Evolutionary conservation across 140 eudicot species (phyloP).

Genomic region (Ambrosia hybrid): DNA sequence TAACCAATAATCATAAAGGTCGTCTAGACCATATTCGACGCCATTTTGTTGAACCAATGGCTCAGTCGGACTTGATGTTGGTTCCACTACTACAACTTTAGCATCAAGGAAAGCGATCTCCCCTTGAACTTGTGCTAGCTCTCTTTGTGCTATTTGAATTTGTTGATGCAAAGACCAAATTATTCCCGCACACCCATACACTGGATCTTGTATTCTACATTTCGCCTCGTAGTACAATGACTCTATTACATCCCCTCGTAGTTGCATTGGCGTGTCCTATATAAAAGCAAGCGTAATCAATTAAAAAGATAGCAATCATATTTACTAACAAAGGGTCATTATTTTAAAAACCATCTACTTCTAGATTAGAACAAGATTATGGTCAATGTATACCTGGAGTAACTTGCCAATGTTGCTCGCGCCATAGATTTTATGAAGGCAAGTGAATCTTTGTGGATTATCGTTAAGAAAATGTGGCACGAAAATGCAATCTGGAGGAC

Average conservation of each 20-base stretch:
- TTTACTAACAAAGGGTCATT: background rate
- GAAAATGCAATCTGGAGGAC: conserved; percentile 42
- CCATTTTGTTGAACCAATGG: conserved; percentile 20
- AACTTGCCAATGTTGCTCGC: conserved; percentile 44
- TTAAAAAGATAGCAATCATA: background rate
- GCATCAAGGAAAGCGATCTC: conserved; percentile 22
- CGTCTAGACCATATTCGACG: conserved; percentile 1
- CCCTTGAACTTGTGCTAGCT: conserved; percentile 39
- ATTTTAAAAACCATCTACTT: background rate
- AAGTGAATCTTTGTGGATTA: conserved; percentile 38
- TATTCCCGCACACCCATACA: conserved; percentile 40
- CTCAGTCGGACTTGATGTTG: background rate
- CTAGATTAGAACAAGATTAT: conserved; percentile 5
- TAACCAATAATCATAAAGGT: conserved; percentile 21
- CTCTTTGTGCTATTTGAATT: conserved; percentile 27
- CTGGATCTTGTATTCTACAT: conserved; percentile 38
- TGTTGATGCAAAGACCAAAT: conserved; percentile 34
- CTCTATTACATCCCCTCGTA: conserved; percentile 21
- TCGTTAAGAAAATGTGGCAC: conserved; percentile 37
- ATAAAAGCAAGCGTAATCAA: background rate
- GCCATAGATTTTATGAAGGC: conserved; percentile 42
- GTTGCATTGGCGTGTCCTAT: conserved; percentile 25
- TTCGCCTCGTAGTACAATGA: conserved; percentile 38
- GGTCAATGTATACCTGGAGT: conserved; percentile 36
- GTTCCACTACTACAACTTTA: background rate